Evolutionary conservation across 2,329 filamentous ascomycete genomes (phyloP).

Genomic region (Chaetomiaceae sp.): DNA sequence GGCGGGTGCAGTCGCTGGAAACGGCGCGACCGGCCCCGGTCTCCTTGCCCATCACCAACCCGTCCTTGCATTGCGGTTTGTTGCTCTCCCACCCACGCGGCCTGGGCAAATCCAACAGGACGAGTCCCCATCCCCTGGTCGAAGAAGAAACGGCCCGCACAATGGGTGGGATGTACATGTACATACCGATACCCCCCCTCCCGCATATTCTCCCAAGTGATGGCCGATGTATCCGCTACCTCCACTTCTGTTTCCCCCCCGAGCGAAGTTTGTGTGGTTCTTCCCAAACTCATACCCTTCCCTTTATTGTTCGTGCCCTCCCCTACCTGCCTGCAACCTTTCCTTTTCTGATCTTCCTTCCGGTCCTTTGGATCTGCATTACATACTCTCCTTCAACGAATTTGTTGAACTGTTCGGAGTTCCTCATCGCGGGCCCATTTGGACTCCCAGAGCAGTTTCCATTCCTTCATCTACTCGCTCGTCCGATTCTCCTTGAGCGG

Average conservation of each 20-base stretch:
- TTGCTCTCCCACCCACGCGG: slow-evolving; percentile 8
- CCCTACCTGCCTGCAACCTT: slow-evolving; percentile 12
- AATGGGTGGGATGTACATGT: not conserved
- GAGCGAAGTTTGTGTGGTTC: not conserved
- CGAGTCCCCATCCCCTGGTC: slow-evolving; percentile 4
- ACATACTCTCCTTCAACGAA: slow-evolving; percentile 23
- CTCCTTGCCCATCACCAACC: slow-evolving; percentile 12
- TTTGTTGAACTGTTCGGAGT: slow-evolving; percentile 21
- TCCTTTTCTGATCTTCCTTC: slow-evolving; percentile 18
- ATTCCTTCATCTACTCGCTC: slow-evolving; percentile 18
- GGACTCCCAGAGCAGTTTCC: slow-evolving; percentile 22
- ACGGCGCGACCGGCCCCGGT: slow-evolving; percentile 15
- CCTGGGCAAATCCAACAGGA: slow-evolving; percentile 6
- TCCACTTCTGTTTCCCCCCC: slow-evolving; percentile 3
- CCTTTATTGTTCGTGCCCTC: slow-evolving; percentile 24
- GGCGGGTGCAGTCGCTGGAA: slow-evolving; percentile 8
- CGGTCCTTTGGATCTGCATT: slow-evolving; percentile 19
- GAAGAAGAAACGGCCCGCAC: not conserved
- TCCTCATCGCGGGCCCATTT: slow-evolving; percentile 24
- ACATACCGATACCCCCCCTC: slow-evolving; percentile 2
- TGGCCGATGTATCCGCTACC: slow-evolving; percentile 1
- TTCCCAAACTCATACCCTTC: slow-evolving; percentile 8
- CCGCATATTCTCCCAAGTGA: not conserved
- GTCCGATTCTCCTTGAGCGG: slow-evolving; percentile 5
- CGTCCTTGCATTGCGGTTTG: slow-evolving; percentile 15